Base-by-base conservation (phyloP, 2,329 filamentous ascomycete species). In the Hypoxylon sp. region DNA sequence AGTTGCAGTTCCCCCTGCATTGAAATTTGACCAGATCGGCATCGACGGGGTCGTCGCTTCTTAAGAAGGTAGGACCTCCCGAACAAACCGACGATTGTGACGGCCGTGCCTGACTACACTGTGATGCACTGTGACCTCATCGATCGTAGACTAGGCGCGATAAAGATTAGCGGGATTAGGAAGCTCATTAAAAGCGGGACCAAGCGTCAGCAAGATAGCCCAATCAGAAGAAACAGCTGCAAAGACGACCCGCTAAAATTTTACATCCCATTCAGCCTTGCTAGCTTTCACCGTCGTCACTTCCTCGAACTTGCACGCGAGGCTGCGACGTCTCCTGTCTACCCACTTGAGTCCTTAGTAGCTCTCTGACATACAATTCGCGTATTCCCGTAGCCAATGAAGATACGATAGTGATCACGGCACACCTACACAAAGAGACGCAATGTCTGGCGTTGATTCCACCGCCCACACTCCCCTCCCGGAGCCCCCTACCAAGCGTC, bases 401-500 rank as follows among this genome's bases (percentile, higher is more conserved):
- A 30, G 20, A 51, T 8, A 35, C 54, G 40, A 27, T 65, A 61
- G 31, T 22, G 60, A n/a, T 10, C n/a, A 31, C n/a, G 44, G 48
- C n/a, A 17, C n/a, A 35, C 48, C 51, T 17, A 35, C 8, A 37
- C 50, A 35, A 40, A 14, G 11, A 64, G 31, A 51, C 68, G 51
- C 56, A 53, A 81, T 81, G 79, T 67, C 78, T 20, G 74, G 73
- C 30, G 58, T 73, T 40, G 74, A 76, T 53, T 58, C 75, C 30
- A 63, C 73, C 53, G 61, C 69, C 55, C 73, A 61, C 42, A 64
- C 66, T 2, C 58, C 75, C 27, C 63, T 69, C 22, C 64, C 74
- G 11, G 79, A 75, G 33, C 80, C 81, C 14, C 79, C 81, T 11
- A 77, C 81, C 7, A 84, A 84, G 70, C 79, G 82, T 33, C 81